phyloP scores from a whole-genome alignment of 257 asterid species.

The Solanum corneliomulleri region DNA sequence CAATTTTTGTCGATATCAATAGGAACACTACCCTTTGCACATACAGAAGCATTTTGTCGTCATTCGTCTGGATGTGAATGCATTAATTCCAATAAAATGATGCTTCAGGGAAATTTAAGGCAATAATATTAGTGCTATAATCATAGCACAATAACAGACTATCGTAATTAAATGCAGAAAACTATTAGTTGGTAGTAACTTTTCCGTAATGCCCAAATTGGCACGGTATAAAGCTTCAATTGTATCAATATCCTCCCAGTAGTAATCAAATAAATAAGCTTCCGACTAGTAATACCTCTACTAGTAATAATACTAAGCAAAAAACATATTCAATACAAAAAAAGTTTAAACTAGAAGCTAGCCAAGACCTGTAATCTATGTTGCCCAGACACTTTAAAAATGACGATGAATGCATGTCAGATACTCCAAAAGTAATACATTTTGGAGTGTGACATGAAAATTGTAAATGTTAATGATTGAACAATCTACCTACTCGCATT shows the following conservation, averaged over 20 bases:
- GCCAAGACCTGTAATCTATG: background rate
- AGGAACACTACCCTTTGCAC: constrained; percentile 65
- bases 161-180: background rate
- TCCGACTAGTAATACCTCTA: constrained; percentile 9
- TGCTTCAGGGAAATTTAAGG: constrained; percentile 36
- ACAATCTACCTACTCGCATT: constrained; percentile 40
- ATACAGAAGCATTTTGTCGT: constrained; percentile 45
- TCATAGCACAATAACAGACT: background rate
- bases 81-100: constrained; percentile 20
- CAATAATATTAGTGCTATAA: background rate
- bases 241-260: constrained; percentile 39
- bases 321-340: no score
- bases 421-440: background rate
- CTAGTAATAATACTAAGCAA: background rate
- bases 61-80: constrained; percentile 36
- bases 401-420: rapidly evolving
- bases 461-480: background rate
- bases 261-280: constrained; percentile 62
- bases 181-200: background rate
- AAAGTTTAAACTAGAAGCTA: background rate
- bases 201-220: constrained; percentile 73
- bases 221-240: constrained; percentile 94
- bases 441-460: background rate
- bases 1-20: constrained; percentile 73
- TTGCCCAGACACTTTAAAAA: background rate